These are phyloP conservation scores for Alloteropsis angusta DNA, from an alignment of 202 grass and related monocot genomes.

Conservation along the genomic window DNA sequence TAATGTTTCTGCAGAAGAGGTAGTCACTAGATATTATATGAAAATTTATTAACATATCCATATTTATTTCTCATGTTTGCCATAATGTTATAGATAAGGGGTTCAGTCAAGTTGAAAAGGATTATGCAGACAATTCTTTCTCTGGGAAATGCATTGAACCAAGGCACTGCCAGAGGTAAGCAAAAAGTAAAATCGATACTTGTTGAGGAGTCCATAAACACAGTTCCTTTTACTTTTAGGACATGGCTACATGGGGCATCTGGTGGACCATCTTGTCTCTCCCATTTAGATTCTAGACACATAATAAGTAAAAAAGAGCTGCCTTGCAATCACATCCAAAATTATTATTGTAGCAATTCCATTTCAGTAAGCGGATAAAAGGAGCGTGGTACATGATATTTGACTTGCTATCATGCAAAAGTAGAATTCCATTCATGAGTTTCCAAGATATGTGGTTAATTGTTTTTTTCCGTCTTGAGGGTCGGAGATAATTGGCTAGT, in stretches of 20 bases:
- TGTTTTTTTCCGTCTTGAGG: neutral
- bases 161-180: constrained; percentile 98
- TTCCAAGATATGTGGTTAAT: neutral
- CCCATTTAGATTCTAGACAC: neutral
- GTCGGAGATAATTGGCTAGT: neutral
- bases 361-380: neutral
- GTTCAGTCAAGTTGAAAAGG: constrained; percentile 94
- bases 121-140: constrained; percentile 99
- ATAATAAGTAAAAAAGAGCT: neutral
- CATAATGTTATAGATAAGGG: constrained; percentile 65
- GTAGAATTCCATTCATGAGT: neutral
- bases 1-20: constrained; percentile 84
- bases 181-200: constrained; percentile 20
- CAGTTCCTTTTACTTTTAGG: neutral
- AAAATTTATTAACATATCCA: constrained; percentile 12
- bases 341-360: neutral
- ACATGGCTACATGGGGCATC: neutral
- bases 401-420: neutral
- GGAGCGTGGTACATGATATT: neutral
- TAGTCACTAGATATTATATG: constrained; percentile 13
- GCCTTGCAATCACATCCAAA: neutral
- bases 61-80: constrained; percentile 24
- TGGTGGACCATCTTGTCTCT: neutral
- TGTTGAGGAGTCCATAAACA: constrained; percentile 9
- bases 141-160: constrained; percentile 97